Percentiles rank a stretch among this genome's conserved stretches.
Conservation (phyloP, 2,329 filamentous ascomycete genomes). For the Ambrosiella beaveri region DNA sequence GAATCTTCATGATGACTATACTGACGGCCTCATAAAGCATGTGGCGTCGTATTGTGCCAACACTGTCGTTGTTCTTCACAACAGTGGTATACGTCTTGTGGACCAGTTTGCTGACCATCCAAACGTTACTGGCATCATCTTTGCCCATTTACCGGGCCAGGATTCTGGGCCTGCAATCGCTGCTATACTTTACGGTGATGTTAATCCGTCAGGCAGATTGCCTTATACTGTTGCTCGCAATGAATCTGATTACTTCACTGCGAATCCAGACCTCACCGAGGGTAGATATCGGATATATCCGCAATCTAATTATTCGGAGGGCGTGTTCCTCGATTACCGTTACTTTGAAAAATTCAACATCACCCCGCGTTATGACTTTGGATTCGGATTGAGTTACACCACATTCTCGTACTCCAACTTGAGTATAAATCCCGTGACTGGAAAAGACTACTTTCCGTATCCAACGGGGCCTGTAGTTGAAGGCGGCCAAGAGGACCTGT, state of each 20-base stretch:
- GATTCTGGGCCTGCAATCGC: slow-evolving; percentile 40
- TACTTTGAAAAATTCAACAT: slow-evolving; percentile 33
- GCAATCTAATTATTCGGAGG: slow-evolving; percentile 34
- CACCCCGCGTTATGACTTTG: slow-evolving; percentile 36
- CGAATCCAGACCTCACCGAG: slow-evolving; percentile 32
- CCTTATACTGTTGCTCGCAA: slow-evolving; percentile 44
- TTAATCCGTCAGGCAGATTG: slow-evolving; percentile 38
- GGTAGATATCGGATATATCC: slow-evolving; percentile 35
- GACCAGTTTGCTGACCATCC: slow-evolving; percentile 44
- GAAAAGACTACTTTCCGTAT: slow-evolving; percentile 19
- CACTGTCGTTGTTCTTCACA: slow-evolving; percentile 48
- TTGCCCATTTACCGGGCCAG: slow-evolving; percentile 48
- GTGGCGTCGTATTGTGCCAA: slow-evolving; percentile 43
- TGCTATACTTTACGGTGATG: slow-evolving; percentile 38
- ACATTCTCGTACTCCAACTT: slow-evolving; percentile 32
- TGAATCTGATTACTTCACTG: slow-evolving; percentile 37
- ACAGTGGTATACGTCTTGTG: slow-evolving; percentile 42
- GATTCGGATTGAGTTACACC: slow-evolving; percentile 39
- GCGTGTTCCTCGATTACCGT: slow-evolving; percentile 36
- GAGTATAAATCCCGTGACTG: slow-evolving; percentile 19
- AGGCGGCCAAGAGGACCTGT: slow-evolving; percentile 31
- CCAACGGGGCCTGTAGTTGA: slow-evolving; percentile 24
- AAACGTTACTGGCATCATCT: slow-evolving; percentile 47
- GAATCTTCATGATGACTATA: slow-evolving; percentile 47
- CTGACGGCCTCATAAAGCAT: slow-evolving; percentile 36